These are phyloP conservation scores for Cladosporium sphaerospermum DNA, from an alignment of 2,329 filamentous ascomycete genomes.

Conservation along the genomic window DNA sequence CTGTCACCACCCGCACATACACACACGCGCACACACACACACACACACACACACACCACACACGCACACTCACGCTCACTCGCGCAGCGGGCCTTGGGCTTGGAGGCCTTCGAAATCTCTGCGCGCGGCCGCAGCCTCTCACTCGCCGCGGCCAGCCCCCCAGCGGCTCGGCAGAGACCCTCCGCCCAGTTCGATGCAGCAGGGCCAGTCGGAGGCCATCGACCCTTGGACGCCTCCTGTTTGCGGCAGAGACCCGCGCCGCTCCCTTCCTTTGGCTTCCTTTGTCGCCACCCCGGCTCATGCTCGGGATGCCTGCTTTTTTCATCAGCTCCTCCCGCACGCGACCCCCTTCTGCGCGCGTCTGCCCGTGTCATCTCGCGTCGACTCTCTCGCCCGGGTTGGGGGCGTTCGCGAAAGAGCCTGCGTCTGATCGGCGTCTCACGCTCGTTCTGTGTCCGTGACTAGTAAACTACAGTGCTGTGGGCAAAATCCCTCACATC, in stretches of 20 bases:
- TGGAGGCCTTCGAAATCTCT: constrained; percentile 1
- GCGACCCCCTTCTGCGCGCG: background rate
- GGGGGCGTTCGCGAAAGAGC: background rate
- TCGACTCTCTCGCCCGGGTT: background rate
- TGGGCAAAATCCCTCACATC: no score
- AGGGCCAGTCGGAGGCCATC: no score
- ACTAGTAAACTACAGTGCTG: no score
- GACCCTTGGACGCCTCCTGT: no score
- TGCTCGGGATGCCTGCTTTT: background rate
- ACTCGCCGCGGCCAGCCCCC: background rate
- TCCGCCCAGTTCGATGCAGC: background rate
- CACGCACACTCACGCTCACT: no score
- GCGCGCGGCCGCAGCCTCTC: background rate
- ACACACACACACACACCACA: no score
- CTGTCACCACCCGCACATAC: no score
- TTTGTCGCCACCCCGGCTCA: background rate
- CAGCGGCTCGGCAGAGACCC: background rate
- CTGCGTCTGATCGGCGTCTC: background rate
- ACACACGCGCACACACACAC: no score
- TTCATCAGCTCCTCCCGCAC: background rate
- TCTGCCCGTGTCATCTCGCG: background rate
- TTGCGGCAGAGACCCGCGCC: background rate
- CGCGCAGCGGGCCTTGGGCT: no score
- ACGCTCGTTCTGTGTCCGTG: no score
- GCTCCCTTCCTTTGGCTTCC: background rate